phyloP scores from a whole-genome alignment of 495 filamentous ascomycete species.

The Cercophora scortea region DNA sequence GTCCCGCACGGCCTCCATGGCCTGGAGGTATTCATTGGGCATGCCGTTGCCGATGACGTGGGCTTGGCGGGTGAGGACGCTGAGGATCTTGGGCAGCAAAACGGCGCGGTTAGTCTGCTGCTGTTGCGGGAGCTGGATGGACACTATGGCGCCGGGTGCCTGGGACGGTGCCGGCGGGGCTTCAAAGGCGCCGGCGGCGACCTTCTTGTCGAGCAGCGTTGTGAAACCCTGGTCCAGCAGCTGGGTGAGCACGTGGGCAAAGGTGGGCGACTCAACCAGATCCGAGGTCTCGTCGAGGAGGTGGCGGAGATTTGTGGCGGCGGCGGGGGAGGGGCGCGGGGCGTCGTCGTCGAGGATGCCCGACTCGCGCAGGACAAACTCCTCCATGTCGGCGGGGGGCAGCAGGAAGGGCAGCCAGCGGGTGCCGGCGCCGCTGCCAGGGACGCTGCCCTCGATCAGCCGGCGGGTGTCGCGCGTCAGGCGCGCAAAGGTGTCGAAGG shows the following conservation, averaged over 20 bases:
- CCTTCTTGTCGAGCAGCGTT: slow-evolving; percentile 67
- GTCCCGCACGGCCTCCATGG: slow-evolving; percentile 74
- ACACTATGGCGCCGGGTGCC: slow-evolving; percentile 29
- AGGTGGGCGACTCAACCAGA: slow-evolving; percentile 86
- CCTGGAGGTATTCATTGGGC: slow-evolving; percentile 80
- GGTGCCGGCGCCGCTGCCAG: slow-evolving; percentile 51
- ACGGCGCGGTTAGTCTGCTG: slow-evolving; percentile 43
- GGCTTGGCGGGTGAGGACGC: slow-evolving; percentile 78
- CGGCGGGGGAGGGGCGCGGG: slow-evolving; percentile 15
- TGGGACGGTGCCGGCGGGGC: slow-evolving; percentile 22
- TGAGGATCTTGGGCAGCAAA: slow-evolving; percentile 85
- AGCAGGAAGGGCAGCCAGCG: slow-evolving; percentile 84
- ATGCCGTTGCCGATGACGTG: slow-evolving; percentile 81
- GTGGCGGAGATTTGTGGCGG: slow-evolving; percentile 58
- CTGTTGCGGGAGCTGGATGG: slow-evolving; percentile 31
- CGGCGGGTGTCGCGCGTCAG: slow-evolving; percentile 71
- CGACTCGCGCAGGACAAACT: slow-evolving; percentile 73
- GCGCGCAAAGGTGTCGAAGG: slow-evolving; percentile 65
- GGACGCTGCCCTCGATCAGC: slow-evolving; percentile 71
- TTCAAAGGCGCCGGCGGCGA: slow-evolving; percentile 72
- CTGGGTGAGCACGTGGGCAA: slow-evolving; percentile 71
- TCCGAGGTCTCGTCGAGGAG: slow-evolving; percentile 96
- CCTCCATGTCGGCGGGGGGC: slow-evolving; percentile 68
- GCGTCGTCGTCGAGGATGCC: slow-evolving; percentile 56
- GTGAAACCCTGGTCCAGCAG: slow-evolving; percentile 85